These are phyloP conservation scores for Talaromyces verruculosus DNA, from an alignment of 2,329 filamentous ascomycete genomes.

Conservation along the genomic window DNA sequence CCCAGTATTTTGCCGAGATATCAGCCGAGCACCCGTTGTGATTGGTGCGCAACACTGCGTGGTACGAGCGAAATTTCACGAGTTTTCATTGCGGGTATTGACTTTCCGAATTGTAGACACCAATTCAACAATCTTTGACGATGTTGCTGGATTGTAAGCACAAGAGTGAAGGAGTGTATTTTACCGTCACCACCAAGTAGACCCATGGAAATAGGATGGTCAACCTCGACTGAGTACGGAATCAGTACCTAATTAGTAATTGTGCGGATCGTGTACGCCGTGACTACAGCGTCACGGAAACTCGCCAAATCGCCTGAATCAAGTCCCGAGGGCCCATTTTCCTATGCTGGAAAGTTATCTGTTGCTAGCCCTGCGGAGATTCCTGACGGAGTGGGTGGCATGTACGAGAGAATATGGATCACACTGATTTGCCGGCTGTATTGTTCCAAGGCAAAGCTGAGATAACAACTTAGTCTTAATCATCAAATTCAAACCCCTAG, in stretches of 20 bases:
- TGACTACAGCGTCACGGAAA: not conserved
- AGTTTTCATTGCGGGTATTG: not conserved
- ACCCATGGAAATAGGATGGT: not conserved
- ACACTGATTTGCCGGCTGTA: not conserved
- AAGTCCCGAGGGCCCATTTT: not conserved
- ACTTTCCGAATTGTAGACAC: not conserved
- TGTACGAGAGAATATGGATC: not conserved
- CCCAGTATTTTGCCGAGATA: constrained; percentile 2
- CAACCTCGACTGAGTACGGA: not conserved
- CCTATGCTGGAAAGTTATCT: not conserved
- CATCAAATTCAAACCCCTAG: not conserved
- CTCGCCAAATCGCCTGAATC: not conserved
- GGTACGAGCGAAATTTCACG: not conserved
- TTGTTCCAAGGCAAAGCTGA: not conserved
- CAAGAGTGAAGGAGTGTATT: not conserved
- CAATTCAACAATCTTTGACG: not conserved
- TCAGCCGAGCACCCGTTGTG: not conserved
- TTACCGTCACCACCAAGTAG: not conserved
- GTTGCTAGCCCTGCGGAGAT: not conserved
- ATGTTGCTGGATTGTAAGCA: not conserved
- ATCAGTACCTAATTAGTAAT: not conserved
- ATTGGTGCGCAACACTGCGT: not conserved
- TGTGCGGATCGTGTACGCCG: not conserved
- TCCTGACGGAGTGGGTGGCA: not conserved
- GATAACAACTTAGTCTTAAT: not conserved